These are phyloP conservation scores for Plasmopara viticola DNA, from an alignment of 352 stramenopile species.

Conservation along the genomic window DNA sequence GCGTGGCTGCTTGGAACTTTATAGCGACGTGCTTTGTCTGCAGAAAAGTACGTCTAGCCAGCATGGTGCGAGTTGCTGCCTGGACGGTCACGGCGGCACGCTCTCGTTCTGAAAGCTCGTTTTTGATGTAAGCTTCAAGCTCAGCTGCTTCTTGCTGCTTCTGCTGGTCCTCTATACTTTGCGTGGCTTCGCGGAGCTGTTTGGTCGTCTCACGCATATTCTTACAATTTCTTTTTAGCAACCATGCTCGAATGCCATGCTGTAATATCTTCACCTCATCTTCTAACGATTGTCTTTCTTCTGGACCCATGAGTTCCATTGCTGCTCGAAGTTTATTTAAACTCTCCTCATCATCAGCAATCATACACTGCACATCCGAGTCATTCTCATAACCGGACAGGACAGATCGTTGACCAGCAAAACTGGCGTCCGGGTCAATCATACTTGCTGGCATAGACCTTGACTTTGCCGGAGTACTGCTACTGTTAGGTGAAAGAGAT, in stretches of 20 bases:
- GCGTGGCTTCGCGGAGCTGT: conserved; percentile 65
- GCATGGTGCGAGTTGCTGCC: conserved; percentile 75
- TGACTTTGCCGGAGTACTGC: conserved; percentile 23
- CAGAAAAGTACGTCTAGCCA: conserved; percentile 76
- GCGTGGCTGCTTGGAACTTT: conserved; percentile 78
- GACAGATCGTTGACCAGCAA: conserved; percentile 17
- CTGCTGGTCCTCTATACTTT: conserved; percentile 54
- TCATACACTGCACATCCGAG: conserved; percentile 78
- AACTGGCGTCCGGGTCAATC: conserved; percentile 20
- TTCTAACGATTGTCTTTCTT: conserved; percentile 68
- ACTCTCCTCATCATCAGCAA: conserved; percentile 71
- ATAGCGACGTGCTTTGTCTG: conserved; percentile 84
- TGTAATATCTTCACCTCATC: conserved; percentile 1
- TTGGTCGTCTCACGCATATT: conserved; percentile 86
- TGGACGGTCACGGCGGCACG: conserved; percentile 80
- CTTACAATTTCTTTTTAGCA: conserved; percentile 84
- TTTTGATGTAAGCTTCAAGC: conserved; percentile 12
- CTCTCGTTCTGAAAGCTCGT: conserved; percentile 45
- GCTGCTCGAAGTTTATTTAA: conserved; percentile 69
- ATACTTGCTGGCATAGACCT: conserved; percentile 21
- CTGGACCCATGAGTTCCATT: conserved; percentile 82
- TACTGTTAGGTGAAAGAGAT: conserved; percentile 8
- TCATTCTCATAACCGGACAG: conserved; percentile 46
- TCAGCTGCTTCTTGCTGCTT: conserved; percentile 33
- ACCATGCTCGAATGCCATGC: conserved; percentile 74